phyloP scores from a whole-genome alignment of 306 rosid genomes.

The Dryas octopetala region DNA sequence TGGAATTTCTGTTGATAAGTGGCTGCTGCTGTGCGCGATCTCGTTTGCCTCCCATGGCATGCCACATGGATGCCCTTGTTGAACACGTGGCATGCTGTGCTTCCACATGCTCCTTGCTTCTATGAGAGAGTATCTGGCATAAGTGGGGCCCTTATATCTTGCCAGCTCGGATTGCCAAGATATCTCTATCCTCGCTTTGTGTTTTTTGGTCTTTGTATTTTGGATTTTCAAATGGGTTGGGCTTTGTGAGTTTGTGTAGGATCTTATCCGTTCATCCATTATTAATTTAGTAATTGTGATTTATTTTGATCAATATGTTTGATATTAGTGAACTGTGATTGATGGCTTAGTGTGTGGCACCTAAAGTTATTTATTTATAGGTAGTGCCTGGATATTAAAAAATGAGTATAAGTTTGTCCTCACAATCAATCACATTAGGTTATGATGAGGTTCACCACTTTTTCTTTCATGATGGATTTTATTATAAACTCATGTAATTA shows the following conservation, averaged over 20 bases:
- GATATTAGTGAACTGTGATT: background rate
- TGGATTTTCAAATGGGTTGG: conserved; percentile 1
- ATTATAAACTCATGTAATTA: no score
- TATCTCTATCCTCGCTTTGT: conserved; percentile 46
- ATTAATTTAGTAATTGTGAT: background rate
- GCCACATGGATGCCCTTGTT: conserved; percentile 59
- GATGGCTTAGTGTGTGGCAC: background rate
- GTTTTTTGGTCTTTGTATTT: conserved; percentile 32
- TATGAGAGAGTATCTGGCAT: background rate
- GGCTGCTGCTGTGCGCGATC: conserved; percentile 73
- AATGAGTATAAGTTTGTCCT: no score
- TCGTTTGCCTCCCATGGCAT: conserved; percentile 42
- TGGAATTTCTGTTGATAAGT: conserved; percentile 59
- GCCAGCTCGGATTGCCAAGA: conserved; percentile 64
- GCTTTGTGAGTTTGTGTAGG: background rate
- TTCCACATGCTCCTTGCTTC: conserved; percentile 52
- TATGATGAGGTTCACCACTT: no score
- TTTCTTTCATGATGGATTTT: no score
- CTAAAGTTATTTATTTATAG: background rate
- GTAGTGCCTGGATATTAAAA: no score
- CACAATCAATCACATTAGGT: no score
- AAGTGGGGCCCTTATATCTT: conserved; percentile 42
- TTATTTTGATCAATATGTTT: background rate
- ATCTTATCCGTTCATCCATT: conserved; percentile 2
- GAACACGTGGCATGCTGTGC: conserved; percentile 45